Conservation (phyloP, 345 rosid genomes). For the Trapa bicornis region DNA sequence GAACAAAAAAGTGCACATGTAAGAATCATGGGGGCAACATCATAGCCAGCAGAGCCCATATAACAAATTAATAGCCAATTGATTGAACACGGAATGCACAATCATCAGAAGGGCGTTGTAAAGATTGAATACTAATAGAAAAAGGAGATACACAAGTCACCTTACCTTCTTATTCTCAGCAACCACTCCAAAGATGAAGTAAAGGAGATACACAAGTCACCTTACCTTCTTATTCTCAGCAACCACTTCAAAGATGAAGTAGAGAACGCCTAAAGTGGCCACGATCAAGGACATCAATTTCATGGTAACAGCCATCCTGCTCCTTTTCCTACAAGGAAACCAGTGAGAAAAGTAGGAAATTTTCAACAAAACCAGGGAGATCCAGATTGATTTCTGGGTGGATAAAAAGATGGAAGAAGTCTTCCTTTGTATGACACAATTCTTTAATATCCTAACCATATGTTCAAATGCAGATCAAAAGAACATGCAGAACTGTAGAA, state of each 20-base stretch:
- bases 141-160: constrained; percentile 11
- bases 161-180: constrained; percentile 68
- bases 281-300: constrained; percentile 54
- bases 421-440: too few relatives aligned
- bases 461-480: background rate
- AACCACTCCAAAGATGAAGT: constrained; percentile 59
- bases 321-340: background rate
- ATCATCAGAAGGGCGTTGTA: too few relatives aligned
- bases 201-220: constrained; percentile 12
- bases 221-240: constrained; percentile 69
- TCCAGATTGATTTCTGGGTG: background rate
- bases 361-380: background rate
- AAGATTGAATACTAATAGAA: too few relatives aligned
- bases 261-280: constrained; percentile 40
- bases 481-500: background rate
- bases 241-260: constrained; percentile 58
- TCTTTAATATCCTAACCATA: too few relatives aligned
- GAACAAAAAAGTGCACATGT: too few relatives aligned
- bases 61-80: background rate
- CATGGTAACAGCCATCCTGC: constrained; percentile 50
- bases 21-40: too few relatives aligned
- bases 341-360: background rate
- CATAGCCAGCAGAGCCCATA: background rate
- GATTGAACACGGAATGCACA: too few relatives aligned
- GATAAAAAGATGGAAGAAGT: too few relatives aligned